phyloP scores from a whole-genome alignment of 441 rosid genomes.

The Bruguiera hainesii region DNA sequence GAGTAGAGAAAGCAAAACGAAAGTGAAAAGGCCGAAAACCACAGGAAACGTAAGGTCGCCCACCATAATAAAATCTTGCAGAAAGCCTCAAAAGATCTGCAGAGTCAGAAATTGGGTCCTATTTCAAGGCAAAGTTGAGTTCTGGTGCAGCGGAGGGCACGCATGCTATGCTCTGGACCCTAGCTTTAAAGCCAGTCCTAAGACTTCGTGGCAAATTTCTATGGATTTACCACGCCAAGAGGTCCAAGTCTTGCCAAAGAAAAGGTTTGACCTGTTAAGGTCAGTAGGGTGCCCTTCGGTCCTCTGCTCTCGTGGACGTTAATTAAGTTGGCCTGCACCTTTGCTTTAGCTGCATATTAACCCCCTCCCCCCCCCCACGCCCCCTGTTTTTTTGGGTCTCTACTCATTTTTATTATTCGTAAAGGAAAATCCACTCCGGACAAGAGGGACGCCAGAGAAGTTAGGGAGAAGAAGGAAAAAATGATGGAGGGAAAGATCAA shows the following conservation, averaged over 20 bases:
- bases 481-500: too few relatives aligned
- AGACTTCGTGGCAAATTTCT: not conserved
- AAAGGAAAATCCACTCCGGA: too few relatives aligned
- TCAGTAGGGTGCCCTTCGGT: not conserved
- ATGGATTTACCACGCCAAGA: too few relatives aligned
- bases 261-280: not conserved
- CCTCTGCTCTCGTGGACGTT: not conserved
- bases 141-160: not conserved
- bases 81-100: slow-evolving; percentile 19
- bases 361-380: too few relatives aligned
- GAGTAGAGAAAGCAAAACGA: slow-evolving; percentile 15
- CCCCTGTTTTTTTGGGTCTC: too few relatives aligned
- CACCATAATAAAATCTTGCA: slow-evolving; percentile 3
- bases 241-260: not conserved
- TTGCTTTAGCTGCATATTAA: too few relatives aligned
- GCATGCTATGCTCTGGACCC: not conserved
- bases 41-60: slow-evolving; percentile 24
- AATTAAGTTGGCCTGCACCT: too few relatives aligned
- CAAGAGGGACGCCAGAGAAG: too few relatives aligned
- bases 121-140: not conserved
- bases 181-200: not conserved
- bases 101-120: not conserved
- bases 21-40: slow-evolving; percentile 16
- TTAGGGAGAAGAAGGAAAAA: too few relatives aligned
- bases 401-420: too few relatives aligned